Percentiles rank a stretch among this genome's conserved stretches.
These are phyloP conservation scores for Yamadazyma buinensis DNA, from an alignment of 1,139 yeast genomes.

Conservation along the genomic window DNA sequence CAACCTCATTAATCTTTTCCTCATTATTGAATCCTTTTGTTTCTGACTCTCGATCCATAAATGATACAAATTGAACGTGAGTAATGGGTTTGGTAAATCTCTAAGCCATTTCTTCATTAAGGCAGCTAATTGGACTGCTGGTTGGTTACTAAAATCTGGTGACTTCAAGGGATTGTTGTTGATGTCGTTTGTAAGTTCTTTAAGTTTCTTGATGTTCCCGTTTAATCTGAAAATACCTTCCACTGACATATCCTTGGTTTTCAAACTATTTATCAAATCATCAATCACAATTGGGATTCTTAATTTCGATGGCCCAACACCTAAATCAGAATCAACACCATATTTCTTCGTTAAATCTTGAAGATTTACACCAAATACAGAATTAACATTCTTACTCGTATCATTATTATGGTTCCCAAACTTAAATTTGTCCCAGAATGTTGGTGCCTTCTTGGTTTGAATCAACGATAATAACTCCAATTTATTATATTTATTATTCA, in stretches of 20 bases:
- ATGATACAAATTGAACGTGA: slow-evolving; percentile 74
- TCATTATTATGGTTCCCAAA: slow-evolving; percentile 23
- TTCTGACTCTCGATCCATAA: slow-evolving; percentile 79
- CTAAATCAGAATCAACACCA: slow-evolving; percentile 84
- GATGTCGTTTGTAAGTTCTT: slow-evolving; percentile 70
- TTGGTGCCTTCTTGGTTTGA: slow-evolving; percentile 50
- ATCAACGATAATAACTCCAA: slow-evolving; percentile 55
- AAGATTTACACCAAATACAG: slow-evolving; percentile 79
- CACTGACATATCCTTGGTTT: slow-evolving; percentile 91
- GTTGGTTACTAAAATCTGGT: slow-evolving; percentile 73
- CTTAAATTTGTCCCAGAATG: slow-evolving; percentile 75
- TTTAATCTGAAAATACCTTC: slow-evolving; percentile 96
- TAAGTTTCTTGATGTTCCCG: slow-evolving; percentile 85
- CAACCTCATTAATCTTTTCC: slow-evolving; percentile 61
- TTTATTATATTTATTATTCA: slow-evolving; percentile 33
- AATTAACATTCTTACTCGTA: slow-evolving; percentile 24
- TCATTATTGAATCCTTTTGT: slow-evolving; percentile 42
- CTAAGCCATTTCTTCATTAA: slow-evolving; percentile 86
- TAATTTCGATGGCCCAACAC: slow-evolving; percentile 79
- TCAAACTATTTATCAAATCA: slow-evolving; percentile 77
- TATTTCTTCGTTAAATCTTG: slow-evolving; percentile 66
- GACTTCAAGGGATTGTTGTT: slow-evolving; percentile 70
- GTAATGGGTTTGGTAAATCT: slow-evolving; percentile 87
- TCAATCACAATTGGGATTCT: slow-evolving; percentile 85
- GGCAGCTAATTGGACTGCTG: slow-evolving; percentile 92